Evolutionary conservation across 108 stramenopile species (phyloP).

Genomic region (Skeletonema costatum): DNA sequence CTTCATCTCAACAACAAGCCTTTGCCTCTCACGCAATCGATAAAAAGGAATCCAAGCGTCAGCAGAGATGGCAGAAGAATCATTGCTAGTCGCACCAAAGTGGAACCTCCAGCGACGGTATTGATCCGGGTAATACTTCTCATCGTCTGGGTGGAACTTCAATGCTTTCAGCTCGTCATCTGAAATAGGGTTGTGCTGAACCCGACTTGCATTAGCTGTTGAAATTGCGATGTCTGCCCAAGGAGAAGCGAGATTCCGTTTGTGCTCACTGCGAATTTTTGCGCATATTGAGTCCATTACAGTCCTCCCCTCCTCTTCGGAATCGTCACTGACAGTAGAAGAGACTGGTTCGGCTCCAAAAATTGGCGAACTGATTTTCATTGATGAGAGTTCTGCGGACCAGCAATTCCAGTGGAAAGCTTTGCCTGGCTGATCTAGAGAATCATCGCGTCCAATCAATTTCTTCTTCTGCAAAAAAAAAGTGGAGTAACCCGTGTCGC

Average conservation of each 20-base stretch:
- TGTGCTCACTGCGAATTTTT: slow-evolving; percentile 12
- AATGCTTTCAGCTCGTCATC: slow-evolving; percentile 51
- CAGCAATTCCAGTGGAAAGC: slow-evolving; percentile 74
- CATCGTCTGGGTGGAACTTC: slow-evolving; percentile 62
- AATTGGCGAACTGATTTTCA: slow-evolving; percentile 56
- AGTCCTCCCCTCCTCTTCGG: slow-evolving; percentile 29
- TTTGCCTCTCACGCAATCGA: slow-evolving; percentile 52
- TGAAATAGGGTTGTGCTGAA: slow-evolving; percentile 15
- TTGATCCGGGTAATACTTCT: slow-evolving; percentile 58
- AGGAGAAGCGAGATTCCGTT: slow-evolving; percentile 12
- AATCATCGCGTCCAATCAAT: slow-evolving; percentile 26
- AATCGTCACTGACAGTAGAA: slow-evolving; percentile 22
- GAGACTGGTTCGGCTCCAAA: slow-evolving; percentile 19
- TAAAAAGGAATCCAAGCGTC: slow-evolving; percentile 70
- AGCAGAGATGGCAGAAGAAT: background rate
- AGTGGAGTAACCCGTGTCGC: slow-evolving; percentile 66
- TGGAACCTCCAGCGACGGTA: slow-evolving; percentile 72
- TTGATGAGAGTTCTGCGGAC: slow-evolving; percentile 50
- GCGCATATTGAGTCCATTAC: slow-evolving; percentile 16
- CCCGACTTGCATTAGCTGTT: background rate
- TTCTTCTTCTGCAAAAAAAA: slow-evolving; percentile 45
- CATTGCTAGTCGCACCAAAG: slow-evolving; percentile 14
- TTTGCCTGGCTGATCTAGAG: slow-evolving; percentile 53
- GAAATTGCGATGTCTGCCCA: background rate
- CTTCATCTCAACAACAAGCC: slow-evolving; percentile 66